phyloP scores from a whole-genome alignment of 192 early-diverging fungal species.

The Spizellomyces sp. region DNA sequence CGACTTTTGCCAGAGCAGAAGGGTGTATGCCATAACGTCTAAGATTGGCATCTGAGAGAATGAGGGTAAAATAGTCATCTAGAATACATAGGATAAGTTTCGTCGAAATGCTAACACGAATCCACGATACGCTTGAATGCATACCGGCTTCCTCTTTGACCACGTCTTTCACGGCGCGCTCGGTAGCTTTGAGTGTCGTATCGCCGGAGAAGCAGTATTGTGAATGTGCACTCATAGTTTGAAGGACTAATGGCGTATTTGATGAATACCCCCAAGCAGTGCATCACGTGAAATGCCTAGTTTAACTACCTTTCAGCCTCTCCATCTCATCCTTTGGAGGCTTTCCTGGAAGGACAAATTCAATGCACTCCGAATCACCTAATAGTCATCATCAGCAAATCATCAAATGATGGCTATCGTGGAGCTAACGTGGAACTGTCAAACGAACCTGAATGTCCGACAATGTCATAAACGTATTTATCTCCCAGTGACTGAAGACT shows the following conservation, averaged over 20 bases:
- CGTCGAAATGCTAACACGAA: background rate
- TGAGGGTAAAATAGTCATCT: constrained; percentile 79
- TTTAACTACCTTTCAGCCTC: constrained; percentile 45
- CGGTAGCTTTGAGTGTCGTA: constrained; percentile 70
- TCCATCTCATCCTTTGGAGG: constrained; percentile 83
- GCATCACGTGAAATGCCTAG: background rate
- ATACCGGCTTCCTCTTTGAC: constrained; percentile 60
- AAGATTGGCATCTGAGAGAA: constrained; percentile 82
- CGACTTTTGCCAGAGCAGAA: constrained; percentile 60
- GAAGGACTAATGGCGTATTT: constrained; percentile 42
- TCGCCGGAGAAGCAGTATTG: constrained; percentile 82
- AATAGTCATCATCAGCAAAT: background rate
- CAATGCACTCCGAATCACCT: constrained; percentile 70
- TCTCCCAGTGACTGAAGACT: constrained; percentile 74
- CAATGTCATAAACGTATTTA: constrained; percentile 77
- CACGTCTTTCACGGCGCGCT: constrained; percentile 68
- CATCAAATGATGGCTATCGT: background rate
- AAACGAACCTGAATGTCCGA: constrained; percentile 61
- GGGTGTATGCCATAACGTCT: constrained; percentile 78
- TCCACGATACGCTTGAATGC: background rate
- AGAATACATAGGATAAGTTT: background rate
- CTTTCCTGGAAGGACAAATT: constrained; percentile 69
- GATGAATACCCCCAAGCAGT: background rate
- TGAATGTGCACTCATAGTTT: constrained; percentile 74
- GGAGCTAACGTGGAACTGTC: background rate